Base-by-base conservation (phyloP, 495 filamentous ascomycete genomes). In the Cercophora newfieldiana region DNA sequence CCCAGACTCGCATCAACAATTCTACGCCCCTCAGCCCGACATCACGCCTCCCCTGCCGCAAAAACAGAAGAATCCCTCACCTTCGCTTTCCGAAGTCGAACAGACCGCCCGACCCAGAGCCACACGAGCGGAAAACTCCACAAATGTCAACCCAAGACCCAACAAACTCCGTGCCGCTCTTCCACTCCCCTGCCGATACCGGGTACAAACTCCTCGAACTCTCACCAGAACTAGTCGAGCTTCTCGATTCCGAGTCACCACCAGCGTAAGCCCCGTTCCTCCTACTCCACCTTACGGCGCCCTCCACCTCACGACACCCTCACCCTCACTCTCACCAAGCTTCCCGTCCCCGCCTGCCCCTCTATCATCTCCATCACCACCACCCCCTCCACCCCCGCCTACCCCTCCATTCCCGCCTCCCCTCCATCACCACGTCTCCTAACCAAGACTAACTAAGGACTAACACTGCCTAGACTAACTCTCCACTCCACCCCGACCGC, bases 171-270 rank as follows among this genome's bases (percentile, higher is more conserved):
- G 87, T 92, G 66, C 80, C 86, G 1, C 87, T 95, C 64, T 82
- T 81, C n/a, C 82, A 92, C 68, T 79, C 81, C 31, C 81, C 83
- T 14, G 79, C 83, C 47, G 84, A 87, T 67, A 78, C 86, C 60
- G 84, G 85, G 5, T 90, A 93, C 74, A 87, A 89, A 29, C 80
- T 97, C 12, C 79, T 97, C n/a, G 93, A 97, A 74, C 85, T 97
- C 0, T 88, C 93, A 3, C 82, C 89, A 7, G 89, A 92, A 24
- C 77, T 97, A 8, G 82, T 92, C 10, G 81, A 86, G 14, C 76
- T 91, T 7, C 77, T 96, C 12, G 82, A 88, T 51, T 86, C 87
- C 0, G 75, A 83, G 6, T 77, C 86, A 70, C 82, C 87, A 54
- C 86, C 89, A 0, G 78, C 77, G 89, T 91, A 82, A 70, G 83